A percentile compares a stretch with the other conserved stretches of the same genome.
Conservation (phyloP, 2,329 filamentous ascomycete genomes). For the Aspergillus sp. region DNA sequence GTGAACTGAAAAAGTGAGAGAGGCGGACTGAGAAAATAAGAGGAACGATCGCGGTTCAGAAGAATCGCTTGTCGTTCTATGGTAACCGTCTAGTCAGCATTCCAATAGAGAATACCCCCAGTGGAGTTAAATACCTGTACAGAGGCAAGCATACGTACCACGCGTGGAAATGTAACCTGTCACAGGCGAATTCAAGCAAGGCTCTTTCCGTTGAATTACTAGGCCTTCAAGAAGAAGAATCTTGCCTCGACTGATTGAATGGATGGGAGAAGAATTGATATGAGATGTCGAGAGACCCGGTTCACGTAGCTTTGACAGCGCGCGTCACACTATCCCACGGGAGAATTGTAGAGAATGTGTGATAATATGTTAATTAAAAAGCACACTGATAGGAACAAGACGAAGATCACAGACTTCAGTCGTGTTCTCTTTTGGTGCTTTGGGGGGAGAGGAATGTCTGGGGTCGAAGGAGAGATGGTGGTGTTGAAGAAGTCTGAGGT, state of each 20-base stretch:
- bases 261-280: constrained; percentile 10
- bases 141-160: constrained; percentile 27
- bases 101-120: constrained; percentile 20
- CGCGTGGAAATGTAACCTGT: constrained; percentile 27
- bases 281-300: constrained; percentile 19
- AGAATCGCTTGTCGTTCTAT: constrained; percentile 22
- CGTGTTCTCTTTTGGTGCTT: not conserved
- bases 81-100: constrained; percentile 26
- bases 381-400: not conserved
- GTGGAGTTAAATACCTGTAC: constrained; percentile 20
- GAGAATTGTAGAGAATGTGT: not conserved
- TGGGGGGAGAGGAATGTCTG: constrained; percentile 12
- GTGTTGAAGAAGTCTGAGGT: constrained; percentile 8
- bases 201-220: constrained; percentile 4
- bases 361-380: not conserved
- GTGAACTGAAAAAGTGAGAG: constrained; percentile 19
- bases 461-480: constrained; percentile 18
- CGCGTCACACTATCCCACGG: constrained; percentile 2
- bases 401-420: not conserved
- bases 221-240: constrained; percentile 6
- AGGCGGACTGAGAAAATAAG: constrained; percentile 11
- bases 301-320: constrained; percentile 13
- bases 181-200: constrained; percentile 14
- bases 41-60: constrained; percentile 14
- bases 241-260: constrained; percentile 9